phyloP scores from a whole-genome alignment of 2,329 filamentous ascomycete species.

The Colletotrichum spaethianum region DNA sequence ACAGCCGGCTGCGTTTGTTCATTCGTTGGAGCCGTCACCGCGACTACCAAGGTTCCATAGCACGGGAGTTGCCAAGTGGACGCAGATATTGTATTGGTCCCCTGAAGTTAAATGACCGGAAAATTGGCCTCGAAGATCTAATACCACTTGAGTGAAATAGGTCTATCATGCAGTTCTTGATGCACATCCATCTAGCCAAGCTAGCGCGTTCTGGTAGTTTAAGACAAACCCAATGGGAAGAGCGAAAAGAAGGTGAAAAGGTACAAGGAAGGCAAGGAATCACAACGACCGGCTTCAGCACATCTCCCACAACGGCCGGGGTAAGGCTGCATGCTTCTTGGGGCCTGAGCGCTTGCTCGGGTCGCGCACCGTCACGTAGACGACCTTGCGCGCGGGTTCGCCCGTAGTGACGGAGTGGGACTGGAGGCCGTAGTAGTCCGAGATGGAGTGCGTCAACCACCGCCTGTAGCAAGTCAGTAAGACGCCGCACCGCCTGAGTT shows the following conservation, averaged over 20 bases:
- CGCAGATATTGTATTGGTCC: neutral
- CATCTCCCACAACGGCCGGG: constrained; percentile 75
- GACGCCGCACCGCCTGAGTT: neutral
- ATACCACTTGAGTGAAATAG: neutral
- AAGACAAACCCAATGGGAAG: neutral
- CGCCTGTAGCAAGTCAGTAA: constrained; percentile 67
- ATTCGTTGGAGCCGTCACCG: neutral
- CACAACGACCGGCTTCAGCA: constrained; percentile 55
- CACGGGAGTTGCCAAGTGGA: neutral
- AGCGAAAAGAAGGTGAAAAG: neutral
- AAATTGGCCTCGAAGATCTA: neutral
- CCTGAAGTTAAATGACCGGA: neutral
- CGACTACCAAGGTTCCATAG: neutral
- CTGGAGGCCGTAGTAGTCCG: constrained; percentile 89
- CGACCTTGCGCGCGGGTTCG: constrained; percentile 80
- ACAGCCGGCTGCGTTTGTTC: neutral
- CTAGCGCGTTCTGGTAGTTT: neutral
- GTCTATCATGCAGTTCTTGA: neutral
- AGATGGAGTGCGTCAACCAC: constrained; percentile 94
- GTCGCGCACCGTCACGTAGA: constrained; percentile 83
- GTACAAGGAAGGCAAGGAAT: no score
- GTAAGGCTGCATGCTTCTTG: constrained; percentile 58
- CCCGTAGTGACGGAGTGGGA: constrained; percentile 85
- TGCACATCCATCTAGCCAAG: neutral
- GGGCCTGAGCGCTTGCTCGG: constrained; percentile 46